phyloP scores from a whole-genome alignment of 2,329 filamentous ascomycete species.

The Chrysosphaeria jannelii region DNA sequence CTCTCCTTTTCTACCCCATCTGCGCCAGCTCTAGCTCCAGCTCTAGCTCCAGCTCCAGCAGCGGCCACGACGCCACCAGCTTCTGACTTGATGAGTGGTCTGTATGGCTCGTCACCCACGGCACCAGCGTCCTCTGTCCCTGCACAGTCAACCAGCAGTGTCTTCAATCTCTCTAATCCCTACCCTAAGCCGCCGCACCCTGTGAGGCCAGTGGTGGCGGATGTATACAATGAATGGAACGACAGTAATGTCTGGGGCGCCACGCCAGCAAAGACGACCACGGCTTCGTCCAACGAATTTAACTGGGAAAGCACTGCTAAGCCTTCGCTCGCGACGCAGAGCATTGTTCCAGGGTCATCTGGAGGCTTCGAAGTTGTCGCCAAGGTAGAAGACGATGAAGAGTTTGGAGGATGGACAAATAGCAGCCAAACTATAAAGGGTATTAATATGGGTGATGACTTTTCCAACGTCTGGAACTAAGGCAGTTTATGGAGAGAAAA shows the following conservation, averaged over 20 bases:
- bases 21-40: too few species aligned
- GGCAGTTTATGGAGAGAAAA: too few species aligned
- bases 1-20: too few species aligned
- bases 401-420: conserved; percentile 84
- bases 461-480: conserved; percentile 84
- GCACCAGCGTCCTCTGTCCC: conserved; percentile 15
- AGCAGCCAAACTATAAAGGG: conserved; percentile 13
- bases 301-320: conserved; percentile 18
- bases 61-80: conserved; percentile 24
- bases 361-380: conserved; percentile 34
- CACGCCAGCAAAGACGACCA: conserved; percentile 6
- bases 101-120: conserved; percentile 16
- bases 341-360: conserved; percentile 28
- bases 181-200: conserved; percentile 14
- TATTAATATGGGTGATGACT: conserved; percentile 42
- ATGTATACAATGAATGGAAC: conserved; percentile 11
- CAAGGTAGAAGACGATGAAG: conserved; percentile 63
- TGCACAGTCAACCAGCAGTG: conserved; percentile 22
- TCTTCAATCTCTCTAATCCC: conserved; percentile 48
- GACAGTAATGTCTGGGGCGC: conserved; percentile 50
- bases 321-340: conserved; percentile 21
- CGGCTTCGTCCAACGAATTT: conserved; percentile 23
- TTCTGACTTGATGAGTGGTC: too few species aligned
- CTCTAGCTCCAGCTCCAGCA: conserved; percentile 5
- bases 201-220: conserved; percentile 9